A percentile compares a stretch with the other conserved stretches of the same genome.
Conservation (phyloP, 2,329 filamentous ascomycete genomes). For the Sporothrix globosa region DNA sequence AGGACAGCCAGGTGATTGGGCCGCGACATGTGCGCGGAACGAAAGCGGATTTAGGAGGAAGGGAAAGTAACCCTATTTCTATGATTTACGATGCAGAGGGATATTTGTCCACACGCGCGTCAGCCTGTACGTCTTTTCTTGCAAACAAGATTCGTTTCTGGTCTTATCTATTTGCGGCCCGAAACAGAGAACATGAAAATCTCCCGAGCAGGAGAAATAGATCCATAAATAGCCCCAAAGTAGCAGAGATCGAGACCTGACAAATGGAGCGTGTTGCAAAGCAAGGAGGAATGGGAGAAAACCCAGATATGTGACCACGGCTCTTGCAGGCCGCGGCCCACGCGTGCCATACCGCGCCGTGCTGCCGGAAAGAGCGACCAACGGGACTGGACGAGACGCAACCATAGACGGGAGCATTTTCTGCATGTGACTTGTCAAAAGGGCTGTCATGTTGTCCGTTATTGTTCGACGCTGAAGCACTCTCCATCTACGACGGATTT, state of each 20-base stretch:
- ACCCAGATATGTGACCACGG: background rate
- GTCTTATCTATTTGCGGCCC: slow-evolving; percentile 22
- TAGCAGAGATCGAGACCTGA: background rate
- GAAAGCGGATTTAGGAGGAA: background rate
- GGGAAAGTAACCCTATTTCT: background rate
- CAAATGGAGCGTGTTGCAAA: background rate
- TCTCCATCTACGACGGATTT: too few relatives aligned
- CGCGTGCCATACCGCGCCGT: slow-evolving; percentile 4
- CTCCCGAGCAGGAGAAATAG: background rate
- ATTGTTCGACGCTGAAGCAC: too few relatives aligned
- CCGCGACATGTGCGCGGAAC: slow-evolving; percentile 12
- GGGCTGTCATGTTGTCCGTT: background rate
- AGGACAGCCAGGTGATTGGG: background rate
- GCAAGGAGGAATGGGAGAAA: background rate
- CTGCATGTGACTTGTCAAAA: too few relatives aligned
- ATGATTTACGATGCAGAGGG: background rate
- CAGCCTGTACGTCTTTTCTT: background rate
- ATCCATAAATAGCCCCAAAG: slow-evolving; percentile 11
- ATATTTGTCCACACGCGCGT: background rate
- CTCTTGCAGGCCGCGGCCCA: background rate
- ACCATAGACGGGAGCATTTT: background rate
- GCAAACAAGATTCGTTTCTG: background rate
- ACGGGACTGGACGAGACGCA: background rate
- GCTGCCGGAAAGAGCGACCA: slow-evolving; percentile 20
- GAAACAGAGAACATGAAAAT: slow-evolving; percentile 18